A percentile compares a stretch with the other conserved stretches of the same genome.
phyloP scores from a whole-genome alignment of 139 green algal species.

The Nannochloris sp. region DNA sequence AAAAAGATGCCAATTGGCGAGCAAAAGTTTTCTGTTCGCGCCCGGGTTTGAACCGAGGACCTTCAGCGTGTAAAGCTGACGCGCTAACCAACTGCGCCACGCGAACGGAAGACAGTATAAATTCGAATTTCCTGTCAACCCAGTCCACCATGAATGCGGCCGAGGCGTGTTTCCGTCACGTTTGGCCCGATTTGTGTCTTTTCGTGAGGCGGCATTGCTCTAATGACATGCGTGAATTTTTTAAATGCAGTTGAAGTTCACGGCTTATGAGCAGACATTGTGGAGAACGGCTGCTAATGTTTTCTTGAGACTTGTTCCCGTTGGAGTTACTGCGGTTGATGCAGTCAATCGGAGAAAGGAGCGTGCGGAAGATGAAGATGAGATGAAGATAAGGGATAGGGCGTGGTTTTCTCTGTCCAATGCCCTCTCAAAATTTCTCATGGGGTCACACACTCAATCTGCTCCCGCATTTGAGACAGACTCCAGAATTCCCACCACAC shows the following conservation, averaged over 20 bases:
- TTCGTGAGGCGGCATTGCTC: not conserved
- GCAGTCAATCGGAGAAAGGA: not conserved
- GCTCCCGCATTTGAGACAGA: too few relatives aligned
- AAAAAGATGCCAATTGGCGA: too few relatives aligned
- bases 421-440: not conserved
- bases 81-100: slow-evolving; percentile 31
- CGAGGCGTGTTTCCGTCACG: too few relatives aligned
- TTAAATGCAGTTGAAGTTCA: slow-evolving; percentile 27
- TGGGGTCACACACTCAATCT: not conserved
- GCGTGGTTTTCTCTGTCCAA: not conserved
- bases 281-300: slow-evolving; percentile 49
- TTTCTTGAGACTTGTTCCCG: slow-evolving; percentile 47
- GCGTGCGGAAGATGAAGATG: not conserved
- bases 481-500: too few relatives aligned
- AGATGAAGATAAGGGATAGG: not conserved
- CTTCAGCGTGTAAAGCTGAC: slow-evolving; percentile 35
- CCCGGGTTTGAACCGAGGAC: slow-evolving; percentile 33
- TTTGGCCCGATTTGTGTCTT: too few relatives aligned
- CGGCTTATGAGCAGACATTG: slow-evolving; percentile 30
- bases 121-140: not conserved
- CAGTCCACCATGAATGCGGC: too few relatives aligned
- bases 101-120: slow-evolving; percentile 2
- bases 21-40: slow-evolving; percentile 11
- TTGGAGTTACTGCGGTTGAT: slow-evolving; percentile 49
- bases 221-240: not conserved